Evolutionary conservation across 805 yeast genomes (phyloP).

Genomic region (Hanseniaspora vineae): DNA sequence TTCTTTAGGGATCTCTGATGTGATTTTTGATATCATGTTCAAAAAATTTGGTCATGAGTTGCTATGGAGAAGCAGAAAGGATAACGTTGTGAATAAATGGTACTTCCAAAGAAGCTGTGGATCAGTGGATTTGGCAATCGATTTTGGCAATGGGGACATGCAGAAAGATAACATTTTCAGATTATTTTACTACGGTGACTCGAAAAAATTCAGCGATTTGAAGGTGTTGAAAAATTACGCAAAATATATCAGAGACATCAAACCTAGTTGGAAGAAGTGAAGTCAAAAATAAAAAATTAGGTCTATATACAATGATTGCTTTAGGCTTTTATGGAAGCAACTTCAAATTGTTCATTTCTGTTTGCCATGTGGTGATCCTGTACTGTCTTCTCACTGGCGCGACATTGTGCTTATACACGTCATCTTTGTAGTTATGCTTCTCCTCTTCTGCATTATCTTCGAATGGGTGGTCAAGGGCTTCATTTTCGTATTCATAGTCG

Average conservation of each 20-base stretch:
- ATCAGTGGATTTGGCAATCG: constrained; percentile 34
- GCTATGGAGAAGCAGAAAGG: constrained; percentile 73
- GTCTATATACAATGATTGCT: too few species aligned
- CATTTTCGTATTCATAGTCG: too few species aligned
- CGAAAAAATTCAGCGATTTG: constrained; percentile 8
- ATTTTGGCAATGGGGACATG: constrained; percentile 21
- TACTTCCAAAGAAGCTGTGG: constrained; percentile 86
- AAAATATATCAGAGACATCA: constrained; percentile 21
- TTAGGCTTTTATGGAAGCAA: neutral
- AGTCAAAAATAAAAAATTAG: neutral
- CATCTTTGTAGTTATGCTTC: constrained; percentile 22
- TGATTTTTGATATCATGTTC: constrained; percentile 70
- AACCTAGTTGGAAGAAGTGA: constrained; percentile 22
- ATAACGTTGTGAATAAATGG: constrained; percentile 94
- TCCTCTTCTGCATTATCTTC: constrained; percentile 3
- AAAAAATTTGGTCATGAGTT: constrained; percentile 58
- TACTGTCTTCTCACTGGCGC: constrained; percentile 18
- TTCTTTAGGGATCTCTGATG: constrained; percentile 84
- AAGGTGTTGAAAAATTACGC: constrained; percentile 16
- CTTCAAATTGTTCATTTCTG: neutral
- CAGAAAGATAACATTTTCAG: constrained; percentile 22
- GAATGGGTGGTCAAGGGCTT: too few species aligned
- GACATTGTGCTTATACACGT: constrained; percentile 21
- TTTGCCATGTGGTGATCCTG: constrained; percentile 11
- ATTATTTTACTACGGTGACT: constrained; percentile 30